Evolutionary conservation across 179 eudicot genomes (phyloP).

Genomic region (Amaranthus tricolor): DNA sequence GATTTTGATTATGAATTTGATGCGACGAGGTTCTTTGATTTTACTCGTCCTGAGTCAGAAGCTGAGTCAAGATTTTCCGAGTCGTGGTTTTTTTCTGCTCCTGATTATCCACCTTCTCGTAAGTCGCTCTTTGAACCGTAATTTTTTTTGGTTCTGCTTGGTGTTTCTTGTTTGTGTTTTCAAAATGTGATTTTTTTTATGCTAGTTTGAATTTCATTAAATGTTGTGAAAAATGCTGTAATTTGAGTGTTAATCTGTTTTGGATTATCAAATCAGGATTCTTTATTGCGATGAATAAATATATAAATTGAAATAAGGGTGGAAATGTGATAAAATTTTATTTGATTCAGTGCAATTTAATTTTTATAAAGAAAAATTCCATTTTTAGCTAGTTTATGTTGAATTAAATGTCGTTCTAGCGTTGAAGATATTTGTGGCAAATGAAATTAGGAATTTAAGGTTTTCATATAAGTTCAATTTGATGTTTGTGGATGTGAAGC

Average conservation of each 20-base stretch:
- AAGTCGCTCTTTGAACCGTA: constrained; percentile 24
- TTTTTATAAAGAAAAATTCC: neutral
- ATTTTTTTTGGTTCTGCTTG: neutral
- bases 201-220: neutral
- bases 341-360: neutral
- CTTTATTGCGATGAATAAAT: neutral
- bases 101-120: constrained; percentile 79
- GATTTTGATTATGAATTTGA: constrained; percentile 81
- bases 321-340: neutral
- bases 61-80: constrained; percentile 56
- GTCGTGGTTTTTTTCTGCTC: constrained; percentile 59
- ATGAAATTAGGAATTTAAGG: neutral
- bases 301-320: neutral
- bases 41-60: constrained; percentile 50
- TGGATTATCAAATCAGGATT: neutral
- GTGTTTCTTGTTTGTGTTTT: neutral
- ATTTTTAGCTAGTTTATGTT: neutral
- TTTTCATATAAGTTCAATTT: neutral
- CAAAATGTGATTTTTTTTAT: neutral
- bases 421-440: neutral
- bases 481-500: neutral
- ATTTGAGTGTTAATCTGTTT: neutral
- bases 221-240: neutral
- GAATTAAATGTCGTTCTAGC: neutral
- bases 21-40: constrained; percentile 68